phyloP scores from a whole-genome alignment of 306 rosid genomes.

The Citrullus amarus region DNA sequence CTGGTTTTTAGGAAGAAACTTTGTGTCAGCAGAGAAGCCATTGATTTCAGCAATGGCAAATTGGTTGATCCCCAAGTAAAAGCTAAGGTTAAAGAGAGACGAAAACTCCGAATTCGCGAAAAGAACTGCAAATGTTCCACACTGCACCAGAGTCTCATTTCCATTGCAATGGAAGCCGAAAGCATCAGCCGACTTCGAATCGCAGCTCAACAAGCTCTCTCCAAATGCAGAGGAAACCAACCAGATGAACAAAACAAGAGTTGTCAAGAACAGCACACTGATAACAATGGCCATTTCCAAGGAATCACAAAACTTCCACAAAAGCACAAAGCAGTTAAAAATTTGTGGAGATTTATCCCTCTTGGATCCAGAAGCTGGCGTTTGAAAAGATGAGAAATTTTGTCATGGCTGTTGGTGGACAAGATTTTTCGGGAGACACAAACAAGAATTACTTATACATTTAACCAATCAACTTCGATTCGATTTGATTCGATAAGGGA shows the following conservation, averaged over 20 bases:
- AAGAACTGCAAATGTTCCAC: conserved; percentile 58
- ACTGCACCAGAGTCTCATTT: conserved; percentile 29
- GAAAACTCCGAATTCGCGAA: conserved; percentile 51
- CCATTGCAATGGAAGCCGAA: conserved; percentile 44
- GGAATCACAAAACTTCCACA: background rate
- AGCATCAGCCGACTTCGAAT: conserved; percentile 28
- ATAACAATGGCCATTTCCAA: conserved; percentile 1
- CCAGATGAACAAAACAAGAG: conserved; percentile 24
- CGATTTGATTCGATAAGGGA: background rate
- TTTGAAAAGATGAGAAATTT: background rate
- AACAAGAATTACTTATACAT: background rate
- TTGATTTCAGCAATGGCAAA: conserved; percentile 42
- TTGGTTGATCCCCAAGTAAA: conserved; percentile 50
- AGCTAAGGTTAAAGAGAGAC: conserved; percentile 60
- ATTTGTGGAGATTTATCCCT: background rate
- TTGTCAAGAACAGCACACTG: background rate
- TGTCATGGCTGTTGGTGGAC: background rate
- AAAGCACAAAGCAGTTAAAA: background rate
- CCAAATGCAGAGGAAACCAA: conserved; percentile 33
- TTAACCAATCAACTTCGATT: background rate
- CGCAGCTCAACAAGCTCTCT: conserved; percentile 30
- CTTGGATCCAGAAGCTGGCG: background rate
- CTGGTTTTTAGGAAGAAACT: conserved; percentile 37
- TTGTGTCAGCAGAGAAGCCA: conserved; percentile 55
- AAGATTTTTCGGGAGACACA: background rate